Evolutionary conservation across 1,284 basidiomycete species (phyloP).

Genomic region (Trichosporon sp.): DNA sequence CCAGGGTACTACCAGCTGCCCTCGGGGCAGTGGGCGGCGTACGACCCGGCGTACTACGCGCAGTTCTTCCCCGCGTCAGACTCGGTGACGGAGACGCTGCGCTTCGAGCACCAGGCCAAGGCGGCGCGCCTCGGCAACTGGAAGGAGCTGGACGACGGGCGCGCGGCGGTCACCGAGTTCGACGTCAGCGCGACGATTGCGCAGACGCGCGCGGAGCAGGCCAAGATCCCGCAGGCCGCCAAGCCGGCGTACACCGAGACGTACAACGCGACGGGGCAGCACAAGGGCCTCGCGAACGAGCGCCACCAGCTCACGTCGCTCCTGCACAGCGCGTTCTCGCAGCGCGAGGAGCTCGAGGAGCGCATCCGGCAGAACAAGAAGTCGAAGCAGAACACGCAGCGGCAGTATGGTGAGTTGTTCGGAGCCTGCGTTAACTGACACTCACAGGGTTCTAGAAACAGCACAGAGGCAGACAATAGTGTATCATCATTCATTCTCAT

Average conservation of each 20-base stretch:
- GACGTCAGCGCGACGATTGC: slow-evolving; percentile 35
- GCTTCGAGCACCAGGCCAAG: slow-evolving; percentile 14
- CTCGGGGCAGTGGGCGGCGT: slow-evolving; percentile 69
- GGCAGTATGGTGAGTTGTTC: slow-evolving; percentile 42
- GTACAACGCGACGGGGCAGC: slow-evolving; percentile 47
- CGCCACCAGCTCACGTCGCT: slow-evolving; percentile 47
- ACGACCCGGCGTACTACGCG: slow-evolving; percentile 71
- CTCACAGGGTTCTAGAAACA: neutral
- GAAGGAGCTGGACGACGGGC: slow-evolving; percentile 36
- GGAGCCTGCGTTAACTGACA: neutral
- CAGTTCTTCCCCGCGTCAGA: slow-evolving; percentile 53
- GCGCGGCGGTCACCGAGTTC: slow-evolving; percentile 30
- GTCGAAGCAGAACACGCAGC: slow-evolving; percentile 39
- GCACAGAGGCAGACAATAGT: neutral
- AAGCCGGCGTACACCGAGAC: slow-evolving; percentile 35
- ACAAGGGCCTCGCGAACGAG: slow-evolving; percentile 46
- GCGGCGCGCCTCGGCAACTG: slow-evolving; percentile 28
- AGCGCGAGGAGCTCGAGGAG: slow-evolving; percentile 44
- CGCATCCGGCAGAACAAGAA: slow-evolving; percentile 47
- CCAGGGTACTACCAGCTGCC: slow-evolving; percentile 84
- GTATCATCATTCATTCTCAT: neutral
- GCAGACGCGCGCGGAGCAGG: slow-evolving; percentile 30
- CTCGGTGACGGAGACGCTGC: neutral
- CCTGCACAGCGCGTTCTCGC: slow-evolving; percentile 40
- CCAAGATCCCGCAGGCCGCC: slow-evolving; percentile 26